Evolutionary conservation across 2,329 filamentous ascomycete species (phyloP).

Genomic region (Coniochaeta sp.): DNA sequence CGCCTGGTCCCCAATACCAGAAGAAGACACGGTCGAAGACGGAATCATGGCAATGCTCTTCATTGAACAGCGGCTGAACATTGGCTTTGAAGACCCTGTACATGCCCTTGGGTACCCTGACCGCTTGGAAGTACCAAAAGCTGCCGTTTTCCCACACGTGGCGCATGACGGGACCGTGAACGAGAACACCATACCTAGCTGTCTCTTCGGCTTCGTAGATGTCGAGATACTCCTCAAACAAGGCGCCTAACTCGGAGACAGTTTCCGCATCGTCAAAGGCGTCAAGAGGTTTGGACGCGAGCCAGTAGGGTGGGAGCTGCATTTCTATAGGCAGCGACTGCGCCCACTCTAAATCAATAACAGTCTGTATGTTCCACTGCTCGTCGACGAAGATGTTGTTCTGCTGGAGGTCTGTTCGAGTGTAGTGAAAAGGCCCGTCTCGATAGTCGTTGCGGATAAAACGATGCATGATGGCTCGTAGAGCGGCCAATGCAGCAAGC

Average conservation of each 20-base stretch:
- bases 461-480: slow-evolving; percentile 17
- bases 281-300: slow-evolving; percentile 13
- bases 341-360: slow-evolving; percentile 27
- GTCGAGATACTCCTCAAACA: slow-evolving; percentile 6
- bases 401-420: slow-evolving; percentile 28
- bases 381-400: slow-evolving; percentile 29
- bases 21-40: background rate
- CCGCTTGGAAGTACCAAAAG: slow-evolving; percentile 14
- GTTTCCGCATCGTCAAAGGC: background rate
- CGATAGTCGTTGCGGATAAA: slow-evolving; percentile 10
- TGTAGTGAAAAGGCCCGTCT: slow-evolving; percentile 23
- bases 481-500: slow-evolving; percentile 18
- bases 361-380: slow-evolving; percentile 20
- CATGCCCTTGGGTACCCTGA: slow-evolving; percentile 12
- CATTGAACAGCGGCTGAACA: slow-evolving; percentile 12
- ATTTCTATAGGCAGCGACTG: slow-evolving; percentile 20
- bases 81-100: slow-evolving; percentile 11
- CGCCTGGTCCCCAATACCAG: background rate
- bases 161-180: slow-evolving; percentile 1
- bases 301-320: slow-evolving; percentile 20
- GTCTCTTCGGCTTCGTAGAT: slow-evolving; percentile 9
- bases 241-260: background rate
- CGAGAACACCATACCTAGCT: background rate
- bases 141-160: slow-evolving; percentile 4
- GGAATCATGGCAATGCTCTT: slow-evolving; percentile 5